Evolutionary conservation across 495 filamentous ascomycete genomes (phyloP), one percentile per base, ranked within the genome.

Genomic region (Aspergillus coremiiformis): DNA sequence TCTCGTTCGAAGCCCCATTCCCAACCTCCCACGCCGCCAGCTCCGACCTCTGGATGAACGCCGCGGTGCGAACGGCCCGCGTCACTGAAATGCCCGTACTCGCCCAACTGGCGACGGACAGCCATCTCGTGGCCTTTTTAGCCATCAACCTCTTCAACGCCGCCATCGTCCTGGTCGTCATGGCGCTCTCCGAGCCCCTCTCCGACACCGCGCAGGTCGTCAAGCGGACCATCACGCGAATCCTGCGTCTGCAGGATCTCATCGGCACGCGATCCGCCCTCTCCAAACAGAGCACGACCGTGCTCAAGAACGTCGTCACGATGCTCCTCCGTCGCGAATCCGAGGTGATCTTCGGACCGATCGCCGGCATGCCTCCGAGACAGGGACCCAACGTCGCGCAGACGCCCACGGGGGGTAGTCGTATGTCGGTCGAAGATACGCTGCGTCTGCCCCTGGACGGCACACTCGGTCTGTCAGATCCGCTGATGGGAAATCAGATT

Each of bases 101-200:
- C 9, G 54, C 59, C 15, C 57, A 61, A 27, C 55, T 67, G 12
- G 63, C 64, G 0, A 61, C 58, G 0, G 59, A 66, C 20, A 66
- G 59, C 45, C 67, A 68, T 32, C 51, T 66, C 10, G 62, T 68
- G 9, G 61, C 67, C 5, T 68, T 70, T 22, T 52, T 70, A 0
- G 66, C 59, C 14, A 70, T 70, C 48, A 68, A 68, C 39, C 45
- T 68, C 3, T 68, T 70, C 55, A 65, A 64, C 22, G 60, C 67
- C 2, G 60, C 65, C 7, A 57, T 70, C 15, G 66, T 68, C 6
- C 48, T 70, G 27, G 60, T 59, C 22, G 59, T 70, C 7, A 60
- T 59, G 49, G 67, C 67, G 10, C 50, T 68, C 12, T 65, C 60
- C 1, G 62, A 70, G 33, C 59, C 65, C 11, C 56, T 70, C 1